A percentile compares a stretch with the other conserved stretches of the same genome.
Conservation (phyloP, 2,329 filamentous ascomycete genomes). For the Plectosphaerella sp. region DNA sequence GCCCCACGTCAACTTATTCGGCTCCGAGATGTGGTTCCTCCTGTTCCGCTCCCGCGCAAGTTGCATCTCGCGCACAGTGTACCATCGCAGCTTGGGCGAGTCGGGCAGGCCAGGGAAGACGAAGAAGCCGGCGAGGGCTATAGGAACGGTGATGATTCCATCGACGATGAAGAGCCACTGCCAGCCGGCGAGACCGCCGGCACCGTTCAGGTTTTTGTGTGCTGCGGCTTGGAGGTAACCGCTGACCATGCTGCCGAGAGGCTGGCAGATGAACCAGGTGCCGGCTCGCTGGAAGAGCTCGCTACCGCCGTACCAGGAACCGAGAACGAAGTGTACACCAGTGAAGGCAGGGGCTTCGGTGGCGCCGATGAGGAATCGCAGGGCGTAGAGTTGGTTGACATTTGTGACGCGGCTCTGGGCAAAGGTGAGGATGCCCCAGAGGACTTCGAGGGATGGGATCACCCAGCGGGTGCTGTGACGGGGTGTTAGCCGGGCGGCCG, state of each 20-base stretch:
- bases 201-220: conserved; percentile 39
- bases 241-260: conserved; percentile 39
- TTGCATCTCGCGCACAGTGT: conserved; percentile 18
- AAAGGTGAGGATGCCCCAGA: conserved; percentile 9
- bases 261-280: conserved; percentile 43
- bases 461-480: conserved; percentile 15
- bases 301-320: conserved; percentile 26
- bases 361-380: conserved; percentile 19
- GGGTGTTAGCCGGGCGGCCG: no score
- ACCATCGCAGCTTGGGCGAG: conserved; percentile 19
- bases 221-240: conserved; percentile 43
- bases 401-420: conserved; percentile 10
- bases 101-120: conserved; percentile 24
- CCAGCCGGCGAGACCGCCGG: conserved; percentile 38
- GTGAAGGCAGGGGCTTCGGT: conserved; percentile 11
- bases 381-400: conserved; percentile 15
- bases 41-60: conserved; percentile 14
- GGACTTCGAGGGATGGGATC: conserved; percentile 19
- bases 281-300: conserved; percentile 43
- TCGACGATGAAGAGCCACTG: conserved; percentile 31
- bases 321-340: conserved; percentile 21
- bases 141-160: conserved; percentile 26
- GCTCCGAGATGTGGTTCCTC: no score
- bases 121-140: conserved; percentile 25
- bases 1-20: no score